phyloP scores from a whole-genome alignment of 352 stramenopile genomes.

The Lagenidium giganteum region DNA sequence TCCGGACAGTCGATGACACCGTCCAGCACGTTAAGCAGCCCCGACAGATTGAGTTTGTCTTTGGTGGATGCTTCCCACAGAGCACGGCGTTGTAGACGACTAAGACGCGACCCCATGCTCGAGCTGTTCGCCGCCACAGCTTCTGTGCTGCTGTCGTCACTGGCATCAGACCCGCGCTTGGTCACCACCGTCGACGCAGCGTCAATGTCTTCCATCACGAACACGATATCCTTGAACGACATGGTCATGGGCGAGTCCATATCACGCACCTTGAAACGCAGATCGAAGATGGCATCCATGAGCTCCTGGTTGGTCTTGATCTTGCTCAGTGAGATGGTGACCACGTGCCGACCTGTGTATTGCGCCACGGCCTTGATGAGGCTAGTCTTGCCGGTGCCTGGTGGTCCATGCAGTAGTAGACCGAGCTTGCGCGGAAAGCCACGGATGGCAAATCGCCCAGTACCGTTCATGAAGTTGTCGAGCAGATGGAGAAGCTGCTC shows the following conservation, averaged over 20 bases:
- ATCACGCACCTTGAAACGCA: slow-evolving; percentile 21
- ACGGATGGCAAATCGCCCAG: slow-evolving; percentile 57
- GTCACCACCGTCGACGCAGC: slow-evolving; percentile 35
- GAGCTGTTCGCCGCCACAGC: not conserved
- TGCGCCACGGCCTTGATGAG: slow-evolving; percentile 71
- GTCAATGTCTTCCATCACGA: slow-evolving; percentile 62
- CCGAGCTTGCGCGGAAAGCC: slow-evolving; percentile 74
- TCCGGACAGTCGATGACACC: slow-evolving; percentile 66
- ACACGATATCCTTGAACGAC: slow-evolving; percentile 46
- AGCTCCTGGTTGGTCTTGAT: slow-evolving; percentile 35
- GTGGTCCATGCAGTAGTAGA: slow-evolving; percentile 68
- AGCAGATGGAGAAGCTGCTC: slow-evolving; percentile 31
- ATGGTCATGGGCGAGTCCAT: slow-evolving; percentile 34
- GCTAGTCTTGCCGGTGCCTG: slow-evolving; percentile 75
- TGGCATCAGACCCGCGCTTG: not conserved
- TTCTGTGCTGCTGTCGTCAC: slow-evolving; percentile 10
- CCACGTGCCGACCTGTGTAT: slow-evolving; percentile 44
- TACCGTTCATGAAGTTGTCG: slow-evolving; percentile 33
- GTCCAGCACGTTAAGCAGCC: slow-evolving; percentile 69
- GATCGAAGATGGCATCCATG: slow-evolving; percentile 17
- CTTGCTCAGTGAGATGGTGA: slow-evolving; percentile 31
- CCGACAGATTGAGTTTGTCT: slow-evolving; percentile 34
- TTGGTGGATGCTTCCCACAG: not conserved
- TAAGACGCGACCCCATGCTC: too few species aligned
- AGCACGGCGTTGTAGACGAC: too few species aligned